Base-by-base conservation (phyloP, 371 early-diverging fungal species). In the Nosema muscidifuracis region DNA sequence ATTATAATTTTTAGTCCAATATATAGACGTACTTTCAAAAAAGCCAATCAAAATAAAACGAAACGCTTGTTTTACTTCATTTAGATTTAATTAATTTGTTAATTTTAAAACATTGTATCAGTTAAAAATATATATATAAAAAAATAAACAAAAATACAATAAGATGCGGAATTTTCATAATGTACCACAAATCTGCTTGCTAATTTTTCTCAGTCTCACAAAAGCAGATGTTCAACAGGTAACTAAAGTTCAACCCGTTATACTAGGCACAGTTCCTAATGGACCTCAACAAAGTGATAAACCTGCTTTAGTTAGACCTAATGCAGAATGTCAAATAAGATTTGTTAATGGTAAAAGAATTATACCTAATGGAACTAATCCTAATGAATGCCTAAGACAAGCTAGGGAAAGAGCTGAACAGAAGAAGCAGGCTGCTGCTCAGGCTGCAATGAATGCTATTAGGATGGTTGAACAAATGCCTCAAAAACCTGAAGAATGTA, bases 291-390 rank as follows among this genome's bases (percentile, higher is more conserved):
- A n/a, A 12, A 4, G 4, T 4, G 47, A 47, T 47, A 47, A 47
- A 24, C 62, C 62, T 42, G 24, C 44, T 42, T 2, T 62, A 10
- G 24, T 42, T 15, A 7, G 6, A 2, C 44, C 40, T 42, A 62
- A 62, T 31, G 9, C 7, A n/a, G 2, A 1, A 15, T 62, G 62
- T 62, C 2, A 16, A 20, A 62, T 33, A 3, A 18, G 18, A 24
- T 62, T 31, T 36, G n/a, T 62, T 7, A 42, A 62, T 40, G 62
- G 62, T n/a, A 62, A 62, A 28, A 36, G 22, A 36, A 42, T 62
- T 26, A 42, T 38, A 7, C 24, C 40, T 34, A 31, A 31, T 2
- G 42, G 10, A 6, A 62, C 13, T 24, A 58, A 34, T 34, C 40
- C 40, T 20, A 13, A 24, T 1, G 62, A 62, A 10, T 62, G 62